Base-by-base conservation (phyloP, 352 stramenopile genomes). In the Globisporangium sylvaticum region DNA sequence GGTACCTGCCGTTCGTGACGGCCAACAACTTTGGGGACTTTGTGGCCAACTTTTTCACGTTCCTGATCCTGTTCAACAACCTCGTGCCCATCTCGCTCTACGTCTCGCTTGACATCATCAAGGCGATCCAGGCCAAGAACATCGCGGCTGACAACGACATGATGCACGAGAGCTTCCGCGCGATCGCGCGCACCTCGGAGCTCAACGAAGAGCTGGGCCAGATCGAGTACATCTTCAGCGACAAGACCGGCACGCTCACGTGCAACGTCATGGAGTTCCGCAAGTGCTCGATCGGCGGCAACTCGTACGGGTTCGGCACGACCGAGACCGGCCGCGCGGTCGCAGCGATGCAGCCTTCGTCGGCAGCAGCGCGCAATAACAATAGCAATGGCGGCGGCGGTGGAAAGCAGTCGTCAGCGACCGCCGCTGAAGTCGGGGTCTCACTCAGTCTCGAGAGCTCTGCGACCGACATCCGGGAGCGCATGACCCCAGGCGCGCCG, bases 171-270 rank as follows among this genome's bases (percentile, higher is more conserved):
- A 89, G 91, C 56, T 96, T 82, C 18, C 84, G 72, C 24, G 84
- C 90, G 29, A 84, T 93, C 46, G 92, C 86, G 10, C 80, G 92
- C 18, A 97, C 88, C 6, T 96, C 90, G 0, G 89, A 97, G 62
- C 73, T 98, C n/a, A 97, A 96, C 57, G 91, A 96, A 52, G 90
- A 98, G 58, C 77, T 98, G 20, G 97, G 96, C 0, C 89, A 98
- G 81, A 87, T 99, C 48, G 82, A 97, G 66, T 98, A 99, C 71
- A 93, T 99, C n/a, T 99, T 99, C 76, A 98, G 87, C 31, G 97
- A 99, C 76, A 99, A 99, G 72, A 99, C 97, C 2, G 97, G 97
- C 15, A 99, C 97, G 34, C 81, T 99, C 24, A 99, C 97, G 22
- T 96, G 94, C 75, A 99, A 99, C 80, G 79, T 98, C 22, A 99